Evolutionary conservation across 2,329 filamentous ascomycete species (phyloP).

Genomic region (Tolypocladium sp.): DNA sequence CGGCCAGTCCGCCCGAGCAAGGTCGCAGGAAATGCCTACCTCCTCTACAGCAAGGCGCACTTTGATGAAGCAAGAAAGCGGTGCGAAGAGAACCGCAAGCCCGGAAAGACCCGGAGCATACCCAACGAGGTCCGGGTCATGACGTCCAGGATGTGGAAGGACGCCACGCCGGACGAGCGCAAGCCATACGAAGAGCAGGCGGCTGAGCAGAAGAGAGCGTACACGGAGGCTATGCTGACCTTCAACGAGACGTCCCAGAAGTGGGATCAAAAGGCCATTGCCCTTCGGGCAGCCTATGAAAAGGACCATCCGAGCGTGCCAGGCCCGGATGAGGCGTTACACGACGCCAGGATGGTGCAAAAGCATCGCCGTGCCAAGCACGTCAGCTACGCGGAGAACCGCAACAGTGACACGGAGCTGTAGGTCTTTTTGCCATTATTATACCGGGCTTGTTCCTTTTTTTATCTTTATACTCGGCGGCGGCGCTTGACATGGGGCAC

Average conservation of each 20-base stretch:
- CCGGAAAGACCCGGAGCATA: conserved; percentile 53
- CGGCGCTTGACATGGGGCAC: neutral
- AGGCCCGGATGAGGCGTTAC: conserved; percentile 12
- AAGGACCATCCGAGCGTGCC: conserved; percentile 34
- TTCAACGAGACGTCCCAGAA: conserved; percentile 53
- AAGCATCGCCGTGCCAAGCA: conserved; percentile 27
- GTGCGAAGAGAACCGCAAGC: conserved; percentile 55
- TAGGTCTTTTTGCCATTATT: conserved; percentile 6
- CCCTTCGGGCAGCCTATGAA: conserved; percentile 43
- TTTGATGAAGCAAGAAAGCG: conserved; percentile 52
- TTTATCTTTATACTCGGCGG: neutral
- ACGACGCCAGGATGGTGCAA: conserved; percentile 11
- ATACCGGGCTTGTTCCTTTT: conserved; percentile 1
- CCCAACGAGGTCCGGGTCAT: conserved; percentile 80
- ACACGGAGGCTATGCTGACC: conserved; percentile 45
- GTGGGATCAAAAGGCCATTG: conserved; percentile 63
- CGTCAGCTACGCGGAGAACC: conserved; percentile 27
- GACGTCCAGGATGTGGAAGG: conserved; percentile 86
- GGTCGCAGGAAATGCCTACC: conserved; percentile 73
- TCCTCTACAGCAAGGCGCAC: conserved; percentile 76
- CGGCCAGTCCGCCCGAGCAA: conserved; percentile 65
- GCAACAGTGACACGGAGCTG: conserved; percentile 16
- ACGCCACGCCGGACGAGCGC: conserved; percentile 59
- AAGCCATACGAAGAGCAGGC: conserved; percentile 71
- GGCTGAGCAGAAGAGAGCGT: conserved; percentile 57